Conservation (phyloP, 805 yeast genomes). For the Candida sithepensis region DNA sequence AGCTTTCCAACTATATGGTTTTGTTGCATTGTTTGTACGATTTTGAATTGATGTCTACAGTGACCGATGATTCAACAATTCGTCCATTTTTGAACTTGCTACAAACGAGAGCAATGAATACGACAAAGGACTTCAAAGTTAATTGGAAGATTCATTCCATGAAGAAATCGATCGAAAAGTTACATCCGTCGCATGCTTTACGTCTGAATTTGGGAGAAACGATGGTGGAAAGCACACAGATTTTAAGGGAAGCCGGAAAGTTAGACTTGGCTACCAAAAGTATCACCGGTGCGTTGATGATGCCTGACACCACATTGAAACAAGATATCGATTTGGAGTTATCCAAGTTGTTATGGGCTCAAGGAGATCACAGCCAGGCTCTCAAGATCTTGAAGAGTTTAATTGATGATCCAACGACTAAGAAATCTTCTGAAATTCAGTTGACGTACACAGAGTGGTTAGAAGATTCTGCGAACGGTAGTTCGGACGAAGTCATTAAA, state of each 20-base stretch:
- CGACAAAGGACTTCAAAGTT: constrained; percentile 36
- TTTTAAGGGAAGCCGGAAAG: constrained; percentile 66
- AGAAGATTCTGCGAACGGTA: constrained; percentile 78
- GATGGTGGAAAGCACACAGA: constrained; percentile 55
- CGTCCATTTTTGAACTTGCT: constrained; percentile 15
- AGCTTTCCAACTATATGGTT: constrained; percentile 44
- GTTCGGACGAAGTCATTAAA: constrained; percentile 65
- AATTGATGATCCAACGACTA: constrained; percentile 11
- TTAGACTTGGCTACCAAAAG: constrained; percentile 70
- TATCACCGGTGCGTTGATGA: constrained; percentile 55
- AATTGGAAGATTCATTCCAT: constrained; percentile 45
- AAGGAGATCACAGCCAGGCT: constrained; percentile 85
- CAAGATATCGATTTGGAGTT: constrained; percentile 61
- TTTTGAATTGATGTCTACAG: constrained; percentile 37
- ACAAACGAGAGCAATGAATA: constrained; percentile 21
- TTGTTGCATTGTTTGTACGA: constrained; percentile 62
- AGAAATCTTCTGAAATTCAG: constrained; percentile 41
- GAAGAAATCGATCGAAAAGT: constrained; percentile 35
- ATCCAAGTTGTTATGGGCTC: constrained; percentile 82
- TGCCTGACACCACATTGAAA: constrained; percentile 34
- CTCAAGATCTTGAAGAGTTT: constrained; percentile 55
- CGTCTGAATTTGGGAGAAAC: constrained; percentile 41
- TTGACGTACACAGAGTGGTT: constrained; percentile 85
- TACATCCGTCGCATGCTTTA: constrained; percentile 24
- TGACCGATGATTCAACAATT: constrained; percentile 11